phyloP scores from a whole-genome alignment of 106 monocot genomes.

The Platanthera guangdongensis region DNA sequence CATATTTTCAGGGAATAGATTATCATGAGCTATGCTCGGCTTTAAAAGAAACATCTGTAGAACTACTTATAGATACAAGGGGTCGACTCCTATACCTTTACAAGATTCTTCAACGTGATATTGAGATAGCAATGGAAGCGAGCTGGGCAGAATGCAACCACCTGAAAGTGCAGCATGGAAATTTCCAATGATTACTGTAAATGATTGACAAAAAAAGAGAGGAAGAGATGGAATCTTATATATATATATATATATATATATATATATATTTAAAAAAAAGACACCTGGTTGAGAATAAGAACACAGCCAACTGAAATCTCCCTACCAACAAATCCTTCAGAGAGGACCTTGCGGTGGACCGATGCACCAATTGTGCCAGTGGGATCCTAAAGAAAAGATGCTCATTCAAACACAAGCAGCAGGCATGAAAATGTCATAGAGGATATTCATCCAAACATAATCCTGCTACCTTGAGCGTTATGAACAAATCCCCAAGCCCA shows the following conservation, averaged over 20 bases:
- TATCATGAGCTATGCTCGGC: no score
- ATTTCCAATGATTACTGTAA: background rate
- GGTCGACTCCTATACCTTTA: constrained; percentile 37
- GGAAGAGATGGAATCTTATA: background rate
- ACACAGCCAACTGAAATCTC: constrained; percentile 65
- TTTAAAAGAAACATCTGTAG: no score
- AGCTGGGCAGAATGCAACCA: constrained; percentile 49
- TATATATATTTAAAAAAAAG: no score
- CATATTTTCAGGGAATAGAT: no score
- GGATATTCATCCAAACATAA: no score
- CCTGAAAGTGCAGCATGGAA: constrained; percentile 34
- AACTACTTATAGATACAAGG: no score
- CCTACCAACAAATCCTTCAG: constrained; percentile 26
- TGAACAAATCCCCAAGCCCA: constrained; percentile 59
- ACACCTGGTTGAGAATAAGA: constrained; percentile 71
- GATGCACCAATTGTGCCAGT: constrained; percentile 71
- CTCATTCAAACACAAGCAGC: background rate
- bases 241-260: no score
- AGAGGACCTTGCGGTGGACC: constrained; percentile 46
- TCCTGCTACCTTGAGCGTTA: constrained; percentile 55
- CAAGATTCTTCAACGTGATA: constrained; percentile 53
- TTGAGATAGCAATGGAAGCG: constrained; percentile 52
- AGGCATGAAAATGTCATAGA: background rate
- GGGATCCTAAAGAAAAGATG: constrained; percentile 48
- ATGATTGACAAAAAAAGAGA: background rate